Evolutionary conservation across 2,329 filamentous ascomycete genomes (phyloP), one percentile per base, ranked within the genome.

Genomic region (Claviceps africana): DNA sequence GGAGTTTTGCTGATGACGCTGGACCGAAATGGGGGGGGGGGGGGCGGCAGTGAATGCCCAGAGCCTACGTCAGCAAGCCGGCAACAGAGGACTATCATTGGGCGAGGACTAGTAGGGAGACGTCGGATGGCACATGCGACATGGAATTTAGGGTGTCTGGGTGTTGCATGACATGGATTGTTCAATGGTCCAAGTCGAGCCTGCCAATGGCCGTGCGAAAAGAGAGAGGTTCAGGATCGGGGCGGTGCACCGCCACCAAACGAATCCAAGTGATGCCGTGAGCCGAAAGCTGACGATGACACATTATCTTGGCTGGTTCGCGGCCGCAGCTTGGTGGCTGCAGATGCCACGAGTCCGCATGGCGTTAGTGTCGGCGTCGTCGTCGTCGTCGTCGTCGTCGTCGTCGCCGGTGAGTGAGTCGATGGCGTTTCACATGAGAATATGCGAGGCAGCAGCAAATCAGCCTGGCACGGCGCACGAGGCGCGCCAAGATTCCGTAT

Each of bases 31-130:
- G n/a, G n/a, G n/a, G n/a, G n/a, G 19, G 10, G 44, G 9, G 19
- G 28, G 45, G 28, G 42, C 33, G 17, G 40, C 22, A 22, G 33
- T 40, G 19, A 19, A 25, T 15, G 15, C 10, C 17, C 13, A 47
- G 51, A 31, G 53, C 56, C 56, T 55, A 53, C 55, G 56, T 59
- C 54, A 59, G 54, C 57, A 53, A 45, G 51, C 47, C 45, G 55
- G 51, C 52, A 45, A 43, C 25, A 9, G n/a, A 43, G 22, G 45
- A 33, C 45, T 47, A 30, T 39, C 10, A 51, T 51, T 51, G 49
- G 46, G 44, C 30, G 43, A 37, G 21, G 31, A 19, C 22, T 25
- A n/a, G 10, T n/a, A 30, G 13, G 19, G 30, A 15, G 43, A 15
- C 43, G 3, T 45, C 30, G 43, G 17, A 30, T 30, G 25, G 25